Evolutionary conservation across 306 rosid genomes (phyloP), one percentile per base, ranked within the genome.

Genomic region (Begonia peltatifolia): DNA sequence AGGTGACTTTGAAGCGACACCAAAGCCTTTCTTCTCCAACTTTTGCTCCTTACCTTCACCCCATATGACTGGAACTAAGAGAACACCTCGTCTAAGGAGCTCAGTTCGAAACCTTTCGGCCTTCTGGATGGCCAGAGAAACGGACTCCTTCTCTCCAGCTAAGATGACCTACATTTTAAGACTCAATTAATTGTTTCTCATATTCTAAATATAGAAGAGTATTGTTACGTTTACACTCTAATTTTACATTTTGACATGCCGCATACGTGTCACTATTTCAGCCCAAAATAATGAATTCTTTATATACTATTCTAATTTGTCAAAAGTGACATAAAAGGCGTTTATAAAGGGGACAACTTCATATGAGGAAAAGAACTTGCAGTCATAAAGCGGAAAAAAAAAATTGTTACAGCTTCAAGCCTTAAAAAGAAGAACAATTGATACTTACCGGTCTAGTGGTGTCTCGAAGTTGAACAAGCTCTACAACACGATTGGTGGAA

Each of bases 391-490:
- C 6, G 25, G 46, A 22, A 17, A 16, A 23, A 41, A 23, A 41
- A 53, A 23, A 47, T 53, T n/a, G 55, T 20, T 20, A 20, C 2
- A 20, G 2, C 23, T 20, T 20, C 25, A 48, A 62, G 47, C 52
- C 11, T 0, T 17, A 17, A 17, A 17, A 17, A 17, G 18, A 17
- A 17, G 18, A 17, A 17, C n/a, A 17, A 17, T 17, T 17, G 35
- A 67, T 63, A 79, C 95, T 76, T 47, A 90, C 94, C 41, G 99
- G 99, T 67, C 99, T 71, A 66, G 71, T 93, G 61, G 79, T 83
- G 71, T 90, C 94, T 53, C 95, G 78, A 61, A 90, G 89, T 76
- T 83, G 99, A 71, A 90, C 94, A 14, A 90, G 99, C 72, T 90
- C 99, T 71, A 90, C 92, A 59, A 90, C 54, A 50, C 95, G 94